Conservation (phyloP, 1,139 yeast genomes). For the Yarrowia galli region DNA sequence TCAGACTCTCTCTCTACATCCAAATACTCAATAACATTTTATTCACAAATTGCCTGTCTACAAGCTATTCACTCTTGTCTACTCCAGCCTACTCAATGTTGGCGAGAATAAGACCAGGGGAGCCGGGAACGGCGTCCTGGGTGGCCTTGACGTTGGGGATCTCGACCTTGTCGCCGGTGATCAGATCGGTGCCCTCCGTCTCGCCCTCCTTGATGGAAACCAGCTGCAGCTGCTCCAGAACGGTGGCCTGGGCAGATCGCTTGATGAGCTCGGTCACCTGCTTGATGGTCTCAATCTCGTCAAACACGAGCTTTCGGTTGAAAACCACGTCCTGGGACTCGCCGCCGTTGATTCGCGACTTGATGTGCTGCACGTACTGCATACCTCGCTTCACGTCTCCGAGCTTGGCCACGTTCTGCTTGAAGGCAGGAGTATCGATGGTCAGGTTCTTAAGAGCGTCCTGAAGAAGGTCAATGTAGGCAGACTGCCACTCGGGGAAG, state of each 20-base stretch:
- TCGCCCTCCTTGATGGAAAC: conserved; percentile 66
- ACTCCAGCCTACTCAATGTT: conserved; percentile 53
- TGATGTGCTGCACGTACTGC: conserved; percentile 91
- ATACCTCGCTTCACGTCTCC: conserved; percentile 86
- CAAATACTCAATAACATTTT: neutral
- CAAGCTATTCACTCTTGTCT: too few species aligned
- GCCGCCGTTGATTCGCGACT: conserved; percentile 69
- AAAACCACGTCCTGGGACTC: conserved; percentile 75
- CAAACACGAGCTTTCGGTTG: conserved; percentile 82
- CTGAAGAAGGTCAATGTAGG: conserved; percentile 82
- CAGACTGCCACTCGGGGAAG: conserved; percentile 97
- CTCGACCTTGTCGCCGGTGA: conserved; percentile 74
- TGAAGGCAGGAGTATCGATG: conserved; percentile 50
- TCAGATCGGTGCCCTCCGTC: conserved; percentile 65
- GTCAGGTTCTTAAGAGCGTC: conserved; percentile 65
- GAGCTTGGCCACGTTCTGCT: conserved; percentile 52
- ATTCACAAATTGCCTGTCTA: neutral
- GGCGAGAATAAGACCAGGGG: conserved; percentile 81
- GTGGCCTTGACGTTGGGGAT: conserved; percentile 72
- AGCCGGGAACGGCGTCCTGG: conserved; percentile 90
- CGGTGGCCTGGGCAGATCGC: conserved; percentile 70
- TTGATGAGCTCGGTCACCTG: conserved; percentile 60
- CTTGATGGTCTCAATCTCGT: conserved; percentile 74
- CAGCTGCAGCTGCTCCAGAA: conserved; percentile 64
- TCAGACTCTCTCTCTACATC: too few species aligned